Evolutionary conservation across 169 alveolate species (phyloP).

Genomic region (Cryptosporidium meleagridis): DNA sequence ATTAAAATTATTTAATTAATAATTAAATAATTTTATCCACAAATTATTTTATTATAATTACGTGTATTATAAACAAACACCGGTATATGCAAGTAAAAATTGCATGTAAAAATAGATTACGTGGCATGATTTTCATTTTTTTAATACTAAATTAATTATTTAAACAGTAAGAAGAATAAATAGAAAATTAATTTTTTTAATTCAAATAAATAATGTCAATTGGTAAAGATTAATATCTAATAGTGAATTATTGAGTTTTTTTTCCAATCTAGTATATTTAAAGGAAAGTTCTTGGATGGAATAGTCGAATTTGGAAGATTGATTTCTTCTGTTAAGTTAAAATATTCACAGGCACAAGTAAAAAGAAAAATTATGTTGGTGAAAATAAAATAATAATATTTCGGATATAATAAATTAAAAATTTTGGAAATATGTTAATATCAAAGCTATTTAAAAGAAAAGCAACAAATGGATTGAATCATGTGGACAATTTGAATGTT

Average conservation of each 20-base stretch:
- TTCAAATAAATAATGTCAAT: no score
- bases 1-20: not conserved
- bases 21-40: not conserved
- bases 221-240: no score
- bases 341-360: no score
- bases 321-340: no score
- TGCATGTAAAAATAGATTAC: not conserved
- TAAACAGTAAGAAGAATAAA: not conserved
- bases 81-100: constrained; percentile 2
- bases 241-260: no score
- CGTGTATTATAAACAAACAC: constrained; percentile 3
- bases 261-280: no score
- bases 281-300: no score
- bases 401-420: not conserved
- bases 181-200: no score
- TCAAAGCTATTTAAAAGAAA: constrained; percentile 22
- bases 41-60: not conserved
- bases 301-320: no score
- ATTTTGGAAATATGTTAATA: constrained; percentile 2
- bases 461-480: not conserved
- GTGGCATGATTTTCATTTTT: not conserved
- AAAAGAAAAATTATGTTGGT: not conserved
- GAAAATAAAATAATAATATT: not conserved
- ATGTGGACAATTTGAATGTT: not conserved
- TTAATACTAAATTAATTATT: no score